Base-by-base conservation (phyloP, 345 rosid species). In the Jatropha curcas region DNA sequence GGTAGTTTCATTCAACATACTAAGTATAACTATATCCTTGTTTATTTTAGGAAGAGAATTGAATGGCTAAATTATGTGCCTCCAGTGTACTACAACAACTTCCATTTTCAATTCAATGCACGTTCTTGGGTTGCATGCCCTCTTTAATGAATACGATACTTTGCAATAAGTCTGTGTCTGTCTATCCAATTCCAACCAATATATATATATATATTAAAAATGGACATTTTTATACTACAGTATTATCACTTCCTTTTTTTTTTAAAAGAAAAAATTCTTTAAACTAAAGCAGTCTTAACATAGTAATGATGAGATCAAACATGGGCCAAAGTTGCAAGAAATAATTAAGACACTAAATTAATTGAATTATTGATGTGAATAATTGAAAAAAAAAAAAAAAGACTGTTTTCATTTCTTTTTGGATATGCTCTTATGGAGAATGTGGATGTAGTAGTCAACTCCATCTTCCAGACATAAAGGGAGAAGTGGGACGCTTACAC, bases 381-480 rank as follows among this genome's bases (percentile, higher is more conserved):
- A 43, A 24, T n/a, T n/a, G n/a, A n/a, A n/a, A n/a, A n/a, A n/a
- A n/a, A n/a, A n/a, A n/a, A n/a, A n/a, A n/a, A n/a, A n/a, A n/a
- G n/a, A n/a, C n/a, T n/a, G n/a, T n/a, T n/a, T n/a, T n/a, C n/a
- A n/a, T n/a, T n/a, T n/a, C n/a, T 65, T 67, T 70, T 67, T 46
- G 13, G 22, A 35, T 37, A 24, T 59, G 39, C 63, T 48, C n/a
- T 58, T 57, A 64, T 51, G 56, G 37, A 70, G 25, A 2, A 17
- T 60, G 22, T 30, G 61, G 60, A 73, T 34, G 51, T 67, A 72
- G 73, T 71, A 74, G 45, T 41, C 45, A 77, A 56, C 68, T 55
- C 73, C 79, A 64, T 69, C 69, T 55, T 53, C 52, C 27, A 53
- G 79, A 59, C 74, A 68, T 64, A 77, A 80, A 53, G 75, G 39